Conservation (phyloP, 495 filamentous ascomycete species). For the Neurospora africana region DNA sequence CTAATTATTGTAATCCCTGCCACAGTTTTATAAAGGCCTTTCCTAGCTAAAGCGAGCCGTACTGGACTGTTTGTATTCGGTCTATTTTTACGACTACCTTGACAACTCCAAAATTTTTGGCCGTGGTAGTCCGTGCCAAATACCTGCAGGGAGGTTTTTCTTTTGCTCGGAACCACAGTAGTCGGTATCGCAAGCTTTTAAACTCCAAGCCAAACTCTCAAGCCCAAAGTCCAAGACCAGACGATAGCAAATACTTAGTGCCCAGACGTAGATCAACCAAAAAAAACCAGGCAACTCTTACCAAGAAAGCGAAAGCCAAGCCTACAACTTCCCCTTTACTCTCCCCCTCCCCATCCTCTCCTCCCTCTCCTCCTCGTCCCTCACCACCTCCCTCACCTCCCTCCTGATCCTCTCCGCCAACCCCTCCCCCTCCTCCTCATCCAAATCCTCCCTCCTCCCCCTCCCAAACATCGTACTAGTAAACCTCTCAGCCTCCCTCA, state of each 20-base stretch:
- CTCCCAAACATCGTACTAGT: constrained; percentile 70
- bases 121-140: no score
- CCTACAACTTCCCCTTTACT: constrained; percentile 35
- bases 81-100: no score
- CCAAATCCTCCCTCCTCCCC: constrained; percentile 70
- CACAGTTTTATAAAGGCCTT: no score
- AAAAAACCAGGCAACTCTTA: no score
- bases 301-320: neutral
- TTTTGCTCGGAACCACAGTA: neutral
- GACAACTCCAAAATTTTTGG: no score
- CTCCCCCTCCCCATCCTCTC: constrained; percentile 22
- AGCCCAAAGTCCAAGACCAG: neutral
- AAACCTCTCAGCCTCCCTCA: constrained; percentile 42
- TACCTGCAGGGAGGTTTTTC: no score
- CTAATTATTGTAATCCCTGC: no score
- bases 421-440: constrained; percentile 67
- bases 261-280: no score
- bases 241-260: neutral
- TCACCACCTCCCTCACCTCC: constrained; percentile 44
- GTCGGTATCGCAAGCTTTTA: no score
- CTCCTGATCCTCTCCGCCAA: constrained; percentile 53
- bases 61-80: no score
- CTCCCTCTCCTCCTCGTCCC: constrained; percentile 37
- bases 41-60: no score
- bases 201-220: no score